A percentile compares a stretch with the other conserved stretches of the same genome.
These are phyloP conservation scores for Physcomitrium patens DNA, from an alignment of 225 moss, liverwort and hornwort genomes.

Conservation along the genomic window DNA sequence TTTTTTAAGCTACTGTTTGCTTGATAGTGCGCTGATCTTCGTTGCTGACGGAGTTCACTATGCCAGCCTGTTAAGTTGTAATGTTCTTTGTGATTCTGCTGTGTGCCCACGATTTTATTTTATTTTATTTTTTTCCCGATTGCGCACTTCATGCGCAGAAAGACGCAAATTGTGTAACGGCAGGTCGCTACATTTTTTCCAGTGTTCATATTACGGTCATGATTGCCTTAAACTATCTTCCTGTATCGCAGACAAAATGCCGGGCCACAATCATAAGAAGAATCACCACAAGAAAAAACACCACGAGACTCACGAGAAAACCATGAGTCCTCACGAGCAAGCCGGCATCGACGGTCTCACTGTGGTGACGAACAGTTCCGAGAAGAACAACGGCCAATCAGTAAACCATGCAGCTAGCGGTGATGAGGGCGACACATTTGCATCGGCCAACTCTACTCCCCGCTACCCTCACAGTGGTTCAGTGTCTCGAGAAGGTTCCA, in stretches of 20 bases:
- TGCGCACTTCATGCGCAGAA: neutral
- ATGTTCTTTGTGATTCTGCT: neutral
- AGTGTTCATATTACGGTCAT: neutral
- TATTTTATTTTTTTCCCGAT: neutral
- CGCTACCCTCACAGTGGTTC: conserved; percentile 26
- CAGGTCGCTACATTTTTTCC: neutral
- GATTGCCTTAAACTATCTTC: neutral
- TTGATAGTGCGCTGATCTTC: neutral
- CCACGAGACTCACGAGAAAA: conserved; percentile 20
- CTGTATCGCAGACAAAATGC: conserved; percentile 52
- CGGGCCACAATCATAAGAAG: conserved; percentile 45
- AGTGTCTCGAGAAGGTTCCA: conserved; percentile 36
- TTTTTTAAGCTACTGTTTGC: neutral
- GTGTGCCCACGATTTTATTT: conserved; percentile 1
- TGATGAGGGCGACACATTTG: conserved; percentile 29
- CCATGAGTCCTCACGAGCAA: conserved; percentile 23
- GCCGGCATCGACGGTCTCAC: conserved; percentile 24
- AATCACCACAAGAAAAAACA: conserved; percentile 51
- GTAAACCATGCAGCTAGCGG: conserved; percentile 34
- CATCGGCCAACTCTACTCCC: conserved; percentile 42
- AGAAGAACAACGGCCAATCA: conserved; percentile 35
- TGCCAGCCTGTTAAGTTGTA: neutral
- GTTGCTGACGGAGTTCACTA: neutral
- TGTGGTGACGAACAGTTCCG: conserved; percentile 32
- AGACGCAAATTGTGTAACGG: conserved; percentile 3